These are phyloP conservation scores for Tricholoma sp. DNA, from an alignment of 768 basidiomycete genomes.

Conservation along the genomic window DNA sequence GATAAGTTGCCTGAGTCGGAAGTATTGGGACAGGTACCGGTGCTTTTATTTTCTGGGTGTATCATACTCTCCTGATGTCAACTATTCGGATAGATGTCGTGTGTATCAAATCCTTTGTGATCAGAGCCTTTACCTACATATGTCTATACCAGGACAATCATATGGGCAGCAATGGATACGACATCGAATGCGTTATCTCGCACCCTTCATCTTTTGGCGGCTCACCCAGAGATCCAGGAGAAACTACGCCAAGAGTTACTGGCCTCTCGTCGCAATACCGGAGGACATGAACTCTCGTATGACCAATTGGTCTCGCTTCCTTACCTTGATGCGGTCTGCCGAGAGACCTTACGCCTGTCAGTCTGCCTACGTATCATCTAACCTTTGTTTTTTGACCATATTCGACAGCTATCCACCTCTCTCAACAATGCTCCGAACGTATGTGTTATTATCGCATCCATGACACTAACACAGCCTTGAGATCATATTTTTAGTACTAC, in stretches of 20 bases:
- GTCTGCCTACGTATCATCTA: constrained; percentile 2
- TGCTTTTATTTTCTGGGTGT: background rate
- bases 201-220: constrained; percentile 28
- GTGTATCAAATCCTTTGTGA: background rate
- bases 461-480: background rate
- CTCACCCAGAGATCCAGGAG: constrained; percentile 23
- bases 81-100: constrained; percentile 7
- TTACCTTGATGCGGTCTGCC: constrained; percentile 31
- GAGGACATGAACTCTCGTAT: constrained; percentile 16
- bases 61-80: background rate
- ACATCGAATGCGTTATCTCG: constrained; percentile 36
- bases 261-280: constrained; percentile 21
- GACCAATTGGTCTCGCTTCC: constrained; percentile 32
- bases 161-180: constrained; percentile 38
- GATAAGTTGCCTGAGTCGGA: constrained; percentile 29
- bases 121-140: background rate
- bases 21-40: constrained; percentile 30
- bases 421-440: constrained; percentile 10
- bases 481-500: constrained; percentile 20
- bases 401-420: constrained; percentile 12
- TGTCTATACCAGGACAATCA: constrained; percentile 13
- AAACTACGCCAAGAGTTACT: constrained; percentile 31
- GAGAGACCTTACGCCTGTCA: constrained; percentile 36
- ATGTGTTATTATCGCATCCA: background rate
- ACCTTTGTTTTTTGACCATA: background rate